Evolutionary conservation across 2,329 filamentous ascomycete genomes (phyloP).

Genomic region (Microascus cirrosus): DNA sequence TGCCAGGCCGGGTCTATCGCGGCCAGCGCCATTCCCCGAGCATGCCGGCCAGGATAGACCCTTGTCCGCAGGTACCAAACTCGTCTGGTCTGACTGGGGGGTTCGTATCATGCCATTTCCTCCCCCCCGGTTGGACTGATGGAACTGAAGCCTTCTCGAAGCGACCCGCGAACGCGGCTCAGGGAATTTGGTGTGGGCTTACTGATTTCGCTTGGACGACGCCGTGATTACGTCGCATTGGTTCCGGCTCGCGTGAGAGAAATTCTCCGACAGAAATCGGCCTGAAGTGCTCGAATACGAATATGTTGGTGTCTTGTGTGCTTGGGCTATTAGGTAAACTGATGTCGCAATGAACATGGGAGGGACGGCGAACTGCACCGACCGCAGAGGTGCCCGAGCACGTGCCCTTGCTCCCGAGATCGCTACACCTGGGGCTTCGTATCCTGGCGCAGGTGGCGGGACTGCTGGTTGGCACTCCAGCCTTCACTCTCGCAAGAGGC

Average conservation of each 20-base stretch:
- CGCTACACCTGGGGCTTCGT: not conserved
- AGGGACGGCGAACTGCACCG: not conserved
- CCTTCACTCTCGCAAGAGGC: not conserved
- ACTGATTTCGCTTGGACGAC: not conserved
- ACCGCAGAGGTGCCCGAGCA: not conserved
- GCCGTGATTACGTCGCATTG: not conserved
- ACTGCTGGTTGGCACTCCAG: not conserved
- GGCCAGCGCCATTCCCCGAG: not conserved
- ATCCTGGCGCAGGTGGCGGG: not conserved
- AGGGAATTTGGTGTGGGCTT: not conserved
- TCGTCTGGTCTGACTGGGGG: not conserved
- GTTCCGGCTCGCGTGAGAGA: not conserved
- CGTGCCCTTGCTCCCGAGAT: not conserved
- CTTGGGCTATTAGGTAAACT: not conserved
- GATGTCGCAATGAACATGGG: not conserved
- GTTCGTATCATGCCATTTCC: conserved; percentile 1
- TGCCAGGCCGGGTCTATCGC: not conserved
- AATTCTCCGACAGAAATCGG: not conserved
- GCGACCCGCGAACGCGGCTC: conserved; percentile 1
- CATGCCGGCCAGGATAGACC: not conserved
- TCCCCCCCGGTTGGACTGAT: not conserved
- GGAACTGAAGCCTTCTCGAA: conserved; percentile 5
- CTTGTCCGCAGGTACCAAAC: not conserved
- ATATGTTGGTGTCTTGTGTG: not conserved
- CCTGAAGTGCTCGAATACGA: not conserved